phyloP scores from a whole-genome alignment of 2,329 filamentous ascomycete species.

The Mollisiaceae sp. region DNA sequence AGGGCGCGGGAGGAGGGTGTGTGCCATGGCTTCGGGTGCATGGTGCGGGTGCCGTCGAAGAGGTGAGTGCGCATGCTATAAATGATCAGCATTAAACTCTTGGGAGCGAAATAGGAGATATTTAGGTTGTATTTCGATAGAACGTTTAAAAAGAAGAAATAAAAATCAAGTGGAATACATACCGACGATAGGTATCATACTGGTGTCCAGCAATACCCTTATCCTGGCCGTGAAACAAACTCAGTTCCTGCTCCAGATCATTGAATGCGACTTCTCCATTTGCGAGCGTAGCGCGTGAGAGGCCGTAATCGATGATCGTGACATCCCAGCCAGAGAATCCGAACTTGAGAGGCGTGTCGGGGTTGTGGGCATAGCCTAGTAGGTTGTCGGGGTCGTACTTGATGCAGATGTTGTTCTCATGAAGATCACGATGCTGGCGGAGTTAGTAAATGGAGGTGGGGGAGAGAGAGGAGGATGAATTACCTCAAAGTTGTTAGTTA shows the following conservation, averaged over 20 bases:
- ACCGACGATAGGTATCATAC: conserved; percentile 64
- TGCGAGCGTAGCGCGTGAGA: conserved; percentile 61
- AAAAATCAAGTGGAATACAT: conserved; percentile 54
- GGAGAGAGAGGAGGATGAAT: conserved; percentile 20
- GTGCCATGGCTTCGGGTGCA: conserved; percentile 27
- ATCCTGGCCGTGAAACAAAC: conserved; percentile 63
- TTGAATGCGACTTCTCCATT: conserved; percentile 52
- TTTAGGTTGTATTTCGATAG: not conserved
- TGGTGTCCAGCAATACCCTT: conserved; percentile 46
- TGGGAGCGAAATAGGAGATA: not conserved
- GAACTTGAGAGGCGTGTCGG: conserved; percentile 47
- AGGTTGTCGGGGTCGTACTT: not conserved
- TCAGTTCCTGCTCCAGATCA: conserved; percentile 64
- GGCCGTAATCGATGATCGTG: conserved; percentile 68
- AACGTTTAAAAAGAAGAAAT: too few species aligned
- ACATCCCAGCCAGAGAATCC: conserved; percentile 66
- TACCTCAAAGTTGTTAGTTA: conserved; percentile 64
- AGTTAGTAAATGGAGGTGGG: not conserved
- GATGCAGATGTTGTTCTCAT: conserved; percentile 69
- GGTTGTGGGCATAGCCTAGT: not conserved
- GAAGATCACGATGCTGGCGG: conserved; percentile 64
- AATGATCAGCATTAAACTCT: not conserved
- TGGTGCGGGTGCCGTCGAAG: conserved; percentile 26
- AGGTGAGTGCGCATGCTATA: conserved; percentile 36
- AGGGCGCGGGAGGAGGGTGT: conserved; percentile 9